A percentile compares a stretch with the other conserved stretches of the same genome.
These are phyloP conservation scores for Dictyophora rubrovolvata DNA, from an alignment of 768 basidiomycete genomes.

Conservation along the genomic window DNA sequence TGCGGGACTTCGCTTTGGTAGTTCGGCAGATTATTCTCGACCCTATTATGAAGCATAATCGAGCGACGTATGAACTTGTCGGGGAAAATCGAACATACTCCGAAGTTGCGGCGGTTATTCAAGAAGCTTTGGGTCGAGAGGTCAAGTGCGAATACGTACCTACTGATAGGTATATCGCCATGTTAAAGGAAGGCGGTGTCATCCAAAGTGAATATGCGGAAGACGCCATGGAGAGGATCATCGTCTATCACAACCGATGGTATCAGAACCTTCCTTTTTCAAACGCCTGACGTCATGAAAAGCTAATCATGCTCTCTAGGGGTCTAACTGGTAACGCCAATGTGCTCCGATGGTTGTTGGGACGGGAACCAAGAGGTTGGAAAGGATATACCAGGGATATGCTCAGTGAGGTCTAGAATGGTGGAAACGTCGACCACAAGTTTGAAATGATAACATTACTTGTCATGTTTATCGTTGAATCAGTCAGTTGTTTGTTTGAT, in stretches of 20 bases:
- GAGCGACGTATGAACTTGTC: slow-evolving; percentile 26
- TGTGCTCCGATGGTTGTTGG: slow-evolving; percentile 2
- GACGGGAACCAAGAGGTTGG: neutral
- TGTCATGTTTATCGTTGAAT: no score
- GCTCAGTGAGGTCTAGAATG: neutral
- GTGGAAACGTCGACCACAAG: no score
- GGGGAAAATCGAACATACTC: slow-evolving; percentile 22
- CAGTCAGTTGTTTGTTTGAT: no score
- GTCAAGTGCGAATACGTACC: slow-evolving; percentile 15
- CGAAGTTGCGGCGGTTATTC: slow-evolving; percentile 19
- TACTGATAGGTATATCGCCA: slow-evolving; percentile 12
- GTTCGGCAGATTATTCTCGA: slow-evolving; percentile 20
- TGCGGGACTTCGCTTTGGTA: slow-evolving; percentile 22
- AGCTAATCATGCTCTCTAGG: neutral
- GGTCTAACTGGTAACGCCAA: slow-evolving; percentile 3
- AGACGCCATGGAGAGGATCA: slow-evolving; percentile 22
- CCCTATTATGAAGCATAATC: slow-evolving; percentile 19
- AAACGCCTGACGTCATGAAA: no score
- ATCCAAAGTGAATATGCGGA: slow-evolving; percentile 14
- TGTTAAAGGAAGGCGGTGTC: slow-evolving; percentile 5
- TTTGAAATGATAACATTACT: no score
- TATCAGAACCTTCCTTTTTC: slow-evolving; percentile 6
- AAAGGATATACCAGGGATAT: neutral
- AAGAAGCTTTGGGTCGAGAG: slow-evolving; percentile 9
- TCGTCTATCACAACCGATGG: slow-evolving; percentile 24